Conservation (phyloP, 208 protist species). For the Wallacemonas sp. region DNA sequence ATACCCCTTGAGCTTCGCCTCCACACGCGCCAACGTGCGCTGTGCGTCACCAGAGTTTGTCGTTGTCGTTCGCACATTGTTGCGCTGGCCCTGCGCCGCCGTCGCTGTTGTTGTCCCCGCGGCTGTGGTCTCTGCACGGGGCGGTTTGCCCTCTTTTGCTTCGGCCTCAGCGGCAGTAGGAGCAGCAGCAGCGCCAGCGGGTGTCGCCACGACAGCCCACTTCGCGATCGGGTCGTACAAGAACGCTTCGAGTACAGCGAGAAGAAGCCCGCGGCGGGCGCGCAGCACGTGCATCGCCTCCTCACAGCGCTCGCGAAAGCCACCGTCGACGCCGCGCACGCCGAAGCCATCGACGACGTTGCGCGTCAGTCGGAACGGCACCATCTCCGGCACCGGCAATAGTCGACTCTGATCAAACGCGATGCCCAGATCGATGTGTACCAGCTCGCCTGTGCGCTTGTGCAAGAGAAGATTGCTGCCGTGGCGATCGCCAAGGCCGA, state of each 20-base stretch:
- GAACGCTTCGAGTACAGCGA: constrained; percentile 93
- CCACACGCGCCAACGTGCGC: constrained; percentile 72
- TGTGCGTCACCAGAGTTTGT: constrained; percentile 67
- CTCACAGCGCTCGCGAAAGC: constrained; percentile 91
- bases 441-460: constrained; percentile 79
- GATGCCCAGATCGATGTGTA: constrained; percentile 97
- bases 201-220: constrained; percentile 68
- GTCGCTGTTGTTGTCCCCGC: constrained; percentile 6
- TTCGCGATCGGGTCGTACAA: constrained; percentile 96
- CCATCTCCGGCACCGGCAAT: constrained; percentile 92
- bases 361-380: constrained; percentile 97
- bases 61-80: constrained; percentile 29
- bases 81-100: constrained; percentile 2
- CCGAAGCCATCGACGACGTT: constrained; percentile 97
- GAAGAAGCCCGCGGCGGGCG: constrained; percentile 58
- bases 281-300: constrained; percentile 85
- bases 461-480: constrained; percentile 96
- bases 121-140: too few species aligned
- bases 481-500: constrained; percentile 97
- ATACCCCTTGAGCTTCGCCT: constrained; percentile 87
- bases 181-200: not conserved
- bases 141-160: too few species aligned
- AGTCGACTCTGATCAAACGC: constrained; percentile 91
- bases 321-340: constrained; percentile 88
- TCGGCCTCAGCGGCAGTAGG: not conserved